Percentiles rank a stretch among this genome's conserved stretches.
phyloP scores from a whole-genome alignment of 495 filamentous ascomycete species.

The Lasiosphaeris hirsuta region DNA sequence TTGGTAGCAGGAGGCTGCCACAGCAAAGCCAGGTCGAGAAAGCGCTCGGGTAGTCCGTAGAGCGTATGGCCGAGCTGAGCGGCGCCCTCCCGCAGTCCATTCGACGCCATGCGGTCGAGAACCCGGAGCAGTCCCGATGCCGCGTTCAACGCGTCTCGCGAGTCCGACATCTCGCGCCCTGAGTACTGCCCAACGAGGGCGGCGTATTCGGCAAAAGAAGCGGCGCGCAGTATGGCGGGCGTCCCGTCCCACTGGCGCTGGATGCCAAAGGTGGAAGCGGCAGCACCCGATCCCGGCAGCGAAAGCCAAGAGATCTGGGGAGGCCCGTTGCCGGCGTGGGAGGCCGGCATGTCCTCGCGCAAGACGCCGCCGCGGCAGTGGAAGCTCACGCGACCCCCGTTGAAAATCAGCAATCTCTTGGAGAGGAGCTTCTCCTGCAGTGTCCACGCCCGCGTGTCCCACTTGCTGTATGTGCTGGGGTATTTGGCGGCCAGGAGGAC shows the following conservation, averaged over 20 bases:
- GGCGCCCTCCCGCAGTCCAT: not conserved
- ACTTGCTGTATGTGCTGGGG: conserved; percentile 4
- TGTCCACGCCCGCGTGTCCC: conserved; percentile 34
- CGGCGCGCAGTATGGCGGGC: not conserved
- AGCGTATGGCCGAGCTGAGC: not conserved
- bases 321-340: not conserved
- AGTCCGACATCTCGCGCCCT: not conserved
- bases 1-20: conserved; percentile 1
- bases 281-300: not conserved
- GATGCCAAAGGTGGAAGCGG: not conserved
- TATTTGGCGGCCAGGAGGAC: not conserved
- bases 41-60: not conserved
- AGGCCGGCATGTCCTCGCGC: conserved; percentile 19
- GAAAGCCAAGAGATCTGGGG: not conserved
- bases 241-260: not conserved
- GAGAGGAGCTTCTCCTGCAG: conserved; percentile 34
- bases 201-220: not conserved
- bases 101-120: not conserved
- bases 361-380: conserved; percentile 20
- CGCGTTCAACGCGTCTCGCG: not conserved
- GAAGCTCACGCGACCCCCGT: conserved; percentile 14
- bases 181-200: not conserved
- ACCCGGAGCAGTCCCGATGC: not conserved
- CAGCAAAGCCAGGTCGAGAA: not conserved
- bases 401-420: conserved; percentile 23